Base-by-base conservation (phyloP, 2,329 filamentous ascomycete species). In the Diaporthe citriasiana region DNA sequence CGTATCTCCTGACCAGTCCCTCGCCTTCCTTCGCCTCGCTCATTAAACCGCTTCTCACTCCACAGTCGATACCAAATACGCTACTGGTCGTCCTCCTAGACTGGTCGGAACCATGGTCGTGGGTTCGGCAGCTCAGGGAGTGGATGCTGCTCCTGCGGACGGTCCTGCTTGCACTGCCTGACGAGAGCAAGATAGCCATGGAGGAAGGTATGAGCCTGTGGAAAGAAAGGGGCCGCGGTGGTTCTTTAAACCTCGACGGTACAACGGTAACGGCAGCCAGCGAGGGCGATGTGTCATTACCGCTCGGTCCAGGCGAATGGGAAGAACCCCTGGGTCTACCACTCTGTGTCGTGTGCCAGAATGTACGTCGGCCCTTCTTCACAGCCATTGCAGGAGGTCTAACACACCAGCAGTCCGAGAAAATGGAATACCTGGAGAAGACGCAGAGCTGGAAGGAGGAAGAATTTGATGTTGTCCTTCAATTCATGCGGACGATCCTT, bases 391-490 rank as follows among this genome's bases (percentile, higher is more conserved):
- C 33, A 38, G 2, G 4, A 40, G 76, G 33, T 76, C 78, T 82
- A 78, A 80, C 79, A 47, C 27, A 33, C 7, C 1, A 25, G 10
- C 77, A 95, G 92, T 90, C 95, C 19, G 94, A 97, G 83, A 95
- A 94, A 82, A 97, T 98, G 82, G 95, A 98, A 80, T 90, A 91
- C 51, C 84, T 99, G 73, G 97, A 98, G 84, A 95, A 94, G 82
- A 95, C 95, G 68, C 92, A 95, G 74, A 92, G 93, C 19, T 99
- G 96, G 95, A 96, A 95, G 83, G 97, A 99, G 83, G 95, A 97
- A 77, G 93, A 97, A 79, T 99, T 99, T 80, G 97, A 99, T 82
- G 95, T 97, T 77, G 94, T 99, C 56, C 88, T 98, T 74, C 97
- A 99, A 81, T 97, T 95, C 82, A 86, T 99, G 80, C 91, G 97